Conservation (phyloP, 768 basidiomycete genomes). For the Lactarius hatsudake region DNA sequence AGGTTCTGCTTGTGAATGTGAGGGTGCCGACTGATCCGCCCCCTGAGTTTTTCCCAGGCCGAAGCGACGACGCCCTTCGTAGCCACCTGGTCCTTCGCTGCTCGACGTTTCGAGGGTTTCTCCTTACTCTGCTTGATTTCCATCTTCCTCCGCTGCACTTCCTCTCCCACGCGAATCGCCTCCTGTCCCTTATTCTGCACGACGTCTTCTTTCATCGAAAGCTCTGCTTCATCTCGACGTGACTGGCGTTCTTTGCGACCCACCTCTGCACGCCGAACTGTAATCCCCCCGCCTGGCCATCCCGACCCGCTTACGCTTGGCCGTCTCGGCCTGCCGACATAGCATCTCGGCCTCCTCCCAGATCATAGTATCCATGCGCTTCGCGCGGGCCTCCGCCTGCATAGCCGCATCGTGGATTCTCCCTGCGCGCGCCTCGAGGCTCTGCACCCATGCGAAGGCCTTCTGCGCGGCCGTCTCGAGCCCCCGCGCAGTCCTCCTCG, state of each 20-base stretch:
- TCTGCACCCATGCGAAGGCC: conserved; percentile 10
- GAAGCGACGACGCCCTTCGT: conserved; percentile 4
- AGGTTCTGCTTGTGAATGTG: too few relatives aligned
- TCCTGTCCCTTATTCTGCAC: too few relatives aligned
- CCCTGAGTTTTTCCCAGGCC: conserved; percentile 14
- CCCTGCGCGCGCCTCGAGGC: conserved; percentile 8
- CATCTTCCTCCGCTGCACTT: not conserved
- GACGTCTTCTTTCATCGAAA: too few relatives aligned
- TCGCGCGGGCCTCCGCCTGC: conserved; percentile 6
- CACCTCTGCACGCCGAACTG: too few relatives aligned
- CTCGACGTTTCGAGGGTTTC: not conserved
- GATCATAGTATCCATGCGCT: conserved; percentile 6
- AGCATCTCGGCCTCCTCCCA: conserved; percentile 16
- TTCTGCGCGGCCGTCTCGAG: conserved; percentile 18
- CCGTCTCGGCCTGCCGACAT: not conserved
- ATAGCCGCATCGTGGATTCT: conserved; percentile 12
- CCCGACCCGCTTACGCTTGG: too few relatives aligned
- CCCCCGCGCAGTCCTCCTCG: too few relatives aligned
- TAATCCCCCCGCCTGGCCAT: too few relatives aligned
- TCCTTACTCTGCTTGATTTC: conserved; percentile 6
- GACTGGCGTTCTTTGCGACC: too few relatives aligned
- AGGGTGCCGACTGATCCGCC: not conserved
- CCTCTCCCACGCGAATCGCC: conserved; percentile 5
- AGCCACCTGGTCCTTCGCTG: not conserved
- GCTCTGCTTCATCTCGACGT: too few relatives aligned